phyloP scores from a whole-genome alignment of 139 green algal species.

The Chlorella sp. region DNA sequence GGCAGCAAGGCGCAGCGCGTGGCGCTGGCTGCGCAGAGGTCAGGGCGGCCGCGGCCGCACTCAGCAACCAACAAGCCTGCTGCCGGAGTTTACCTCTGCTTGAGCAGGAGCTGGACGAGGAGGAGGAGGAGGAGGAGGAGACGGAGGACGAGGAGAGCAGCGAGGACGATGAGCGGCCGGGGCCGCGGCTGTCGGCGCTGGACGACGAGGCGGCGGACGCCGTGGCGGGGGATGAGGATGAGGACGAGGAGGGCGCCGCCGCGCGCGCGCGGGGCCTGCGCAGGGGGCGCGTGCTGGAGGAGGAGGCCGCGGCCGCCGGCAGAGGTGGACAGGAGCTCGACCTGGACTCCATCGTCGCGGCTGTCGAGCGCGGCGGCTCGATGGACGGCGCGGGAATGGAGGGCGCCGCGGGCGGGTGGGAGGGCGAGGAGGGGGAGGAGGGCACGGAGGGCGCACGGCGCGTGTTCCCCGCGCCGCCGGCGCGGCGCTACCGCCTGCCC shows the following conservation, averaged over 20 bases:
- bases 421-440: background rate
- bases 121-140: background rate
- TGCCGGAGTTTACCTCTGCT: no score
- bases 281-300: no score
- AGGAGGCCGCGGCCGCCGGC: no score
- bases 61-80: no score
- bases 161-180: background rate
- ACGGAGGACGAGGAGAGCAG: background rate
- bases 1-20: no score
- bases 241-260: constrained; percentile 34
- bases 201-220: no score
- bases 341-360: constrained; percentile 1
- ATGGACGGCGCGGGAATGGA: background rate
- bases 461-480: constrained; percentile 40
- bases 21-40: no score
- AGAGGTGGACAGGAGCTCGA: no score
- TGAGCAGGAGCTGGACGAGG: background rate
- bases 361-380: background rate
- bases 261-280: no score
- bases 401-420: background rate
- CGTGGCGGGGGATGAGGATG: constrained; percentile 17
- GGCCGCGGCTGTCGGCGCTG: no score
- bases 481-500: constrained; percentile 36
- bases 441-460: background rate
- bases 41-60: no score